Base-by-base conservation (phyloP, 768 basidiomycete species). In the Lactarius pseudohatsudake region DNA sequence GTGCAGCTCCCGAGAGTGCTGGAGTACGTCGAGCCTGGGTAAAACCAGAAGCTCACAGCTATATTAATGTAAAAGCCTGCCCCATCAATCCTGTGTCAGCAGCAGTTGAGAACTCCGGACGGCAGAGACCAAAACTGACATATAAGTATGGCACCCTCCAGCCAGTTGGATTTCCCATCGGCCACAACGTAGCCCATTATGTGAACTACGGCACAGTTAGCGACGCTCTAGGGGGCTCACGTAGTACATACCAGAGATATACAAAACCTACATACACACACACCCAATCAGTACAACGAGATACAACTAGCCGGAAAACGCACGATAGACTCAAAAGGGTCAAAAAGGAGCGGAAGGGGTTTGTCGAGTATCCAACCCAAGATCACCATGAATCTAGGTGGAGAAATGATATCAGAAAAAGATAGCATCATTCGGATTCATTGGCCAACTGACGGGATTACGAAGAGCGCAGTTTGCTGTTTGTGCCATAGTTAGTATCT, bases 101-200 rank as follows among this genome's bases (percentile, higher is more conserved):
- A 9, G 36, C 30, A 50, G 7, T n/a, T 18, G 50, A 55, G 57
- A 38, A 28, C 1, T 13, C 22, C 1, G 11, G 36, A 41, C 47
- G 53, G 16, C 16, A 1, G 20, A 43, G 22, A 15, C 22, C 50
- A 13, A 32, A 8, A 74, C 79, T 57, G 69, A 84, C 88, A 86
- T 64, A 92, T 84, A n/a, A 93, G 81, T 64, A 92, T 86, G 71
- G 87, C 76, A 28, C 92, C 93, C 76, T 96, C 94, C n/a, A 97
- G 81, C 87, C 94, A 97, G 75, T 96, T 96, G 34, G 89, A 91
- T 73, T 86, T 90, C 15, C 94, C 94, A 71, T 97, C 96, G 58
- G 86, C 84, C 6, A 96, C 84, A 26, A 89, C 87, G 72, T 91
- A 92, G 73, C 90, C 92, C 76, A 96, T 92, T 4, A 91, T 91